phyloP scores from a whole-genome alignment of 257 asterid species.

The Ajuga chamaepitys region DNA sequence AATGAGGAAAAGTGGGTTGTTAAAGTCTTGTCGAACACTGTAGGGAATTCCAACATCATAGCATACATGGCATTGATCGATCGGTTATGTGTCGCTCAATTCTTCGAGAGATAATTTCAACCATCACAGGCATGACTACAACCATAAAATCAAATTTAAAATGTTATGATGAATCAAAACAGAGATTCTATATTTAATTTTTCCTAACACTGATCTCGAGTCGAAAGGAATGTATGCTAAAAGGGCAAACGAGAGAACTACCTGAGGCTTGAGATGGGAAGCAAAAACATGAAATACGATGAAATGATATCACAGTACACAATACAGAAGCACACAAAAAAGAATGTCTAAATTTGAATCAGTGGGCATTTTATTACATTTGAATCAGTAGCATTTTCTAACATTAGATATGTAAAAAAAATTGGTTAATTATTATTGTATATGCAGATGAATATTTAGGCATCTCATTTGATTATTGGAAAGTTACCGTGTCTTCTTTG shows the following conservation, averaged over 20 bases:
- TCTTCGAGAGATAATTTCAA: slow-evolving; percentile 66
- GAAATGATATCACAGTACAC: not conserved
- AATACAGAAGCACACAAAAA: not conserved
- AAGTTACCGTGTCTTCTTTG: too few species aligned
- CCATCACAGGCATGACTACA: slow-evolving; percentile 83
- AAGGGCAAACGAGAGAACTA: not conserved
- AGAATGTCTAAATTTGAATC: not conserved
- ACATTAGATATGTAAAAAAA: too few species aligned
- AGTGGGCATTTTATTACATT: too few species aligned
- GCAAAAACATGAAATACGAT: not conserved
- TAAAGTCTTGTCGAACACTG: slow-evolving; percentile 71
- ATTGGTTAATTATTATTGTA: too few species aligned
- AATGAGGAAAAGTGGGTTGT: slow-evolving; percentile 69
- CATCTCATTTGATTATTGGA: too few species aligned
- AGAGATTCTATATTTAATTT: not conserved
- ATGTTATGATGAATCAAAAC: slow-evolving; percentile 6
- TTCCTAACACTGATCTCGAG: not conserved
- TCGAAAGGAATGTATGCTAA: not conserved
- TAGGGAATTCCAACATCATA: slow-evolving; percentile 83
- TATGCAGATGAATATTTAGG: too few species aligned
- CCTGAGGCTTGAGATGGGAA: not conserved
- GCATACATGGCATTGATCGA: slow-evolving; percentile 91
- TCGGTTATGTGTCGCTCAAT: slow-evolving; percentile 72
- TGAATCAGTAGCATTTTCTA: too few species aligned
- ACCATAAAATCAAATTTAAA: slow-evolving; percentile 13